Percentiles rank a stretch among this genome's conserved stretches.
Conservation (phyloP, 2,329 filamentous ascomycete genomes). For the Aspergillus sp. region DNA sequence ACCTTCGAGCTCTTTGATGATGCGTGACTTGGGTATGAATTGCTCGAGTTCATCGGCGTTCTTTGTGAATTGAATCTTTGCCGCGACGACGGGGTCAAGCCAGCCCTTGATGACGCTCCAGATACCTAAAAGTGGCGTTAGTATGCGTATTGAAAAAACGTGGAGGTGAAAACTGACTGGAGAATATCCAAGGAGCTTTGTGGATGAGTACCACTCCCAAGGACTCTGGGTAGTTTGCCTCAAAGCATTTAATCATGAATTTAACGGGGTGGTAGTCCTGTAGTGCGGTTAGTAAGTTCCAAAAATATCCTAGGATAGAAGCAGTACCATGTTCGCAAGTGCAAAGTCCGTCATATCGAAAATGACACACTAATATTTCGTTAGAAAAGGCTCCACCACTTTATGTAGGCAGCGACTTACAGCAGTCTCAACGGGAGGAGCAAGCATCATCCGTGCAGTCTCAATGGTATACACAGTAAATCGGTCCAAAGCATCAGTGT, state of each 20-base stretch:
- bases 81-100: slow-evolving; percentile 93
- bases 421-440: slow-evolving; percentile 82
- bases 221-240: slow-evolving; percentile 96
- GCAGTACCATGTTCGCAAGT: slow-evolving; percentile 82
- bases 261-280: slow-evolving; percentile 93
- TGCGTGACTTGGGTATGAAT: slow-evolving; percentile 69
- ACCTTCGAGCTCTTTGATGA: slow-evolving; percentile 82
- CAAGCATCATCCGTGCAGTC: slow-evolving; percentile 80
- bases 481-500: slow-evolving; percentile 75
- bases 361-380: slow-evolving; percentile 68
- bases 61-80: slow-evolving; percentile 91
- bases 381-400: slow-evolving; percentile 20
- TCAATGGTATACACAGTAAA: slow-evolving; percentile 96
- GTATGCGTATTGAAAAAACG: not conserved
- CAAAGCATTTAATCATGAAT: slow-evolving; percentile 99
- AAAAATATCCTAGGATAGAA: not conserved
- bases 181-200: slow-evolving; percentile 96
- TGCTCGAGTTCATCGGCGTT: slow-evolving; percentile 73
- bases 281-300: not conserved
- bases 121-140: slow-evolving; percentile 60
- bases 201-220: slow-evolving; percentile 88
- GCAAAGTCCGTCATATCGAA: slow-evolving; percentile 97
- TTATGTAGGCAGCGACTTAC: slow-evolving; percentile 54
- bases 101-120: slow-evolving; percentile 95
- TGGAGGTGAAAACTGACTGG: slow-evolving; percentile 57